Conservation (phyloP, 768 basidiomycete genomes). For the Phylloporus arenicola region DNA sequence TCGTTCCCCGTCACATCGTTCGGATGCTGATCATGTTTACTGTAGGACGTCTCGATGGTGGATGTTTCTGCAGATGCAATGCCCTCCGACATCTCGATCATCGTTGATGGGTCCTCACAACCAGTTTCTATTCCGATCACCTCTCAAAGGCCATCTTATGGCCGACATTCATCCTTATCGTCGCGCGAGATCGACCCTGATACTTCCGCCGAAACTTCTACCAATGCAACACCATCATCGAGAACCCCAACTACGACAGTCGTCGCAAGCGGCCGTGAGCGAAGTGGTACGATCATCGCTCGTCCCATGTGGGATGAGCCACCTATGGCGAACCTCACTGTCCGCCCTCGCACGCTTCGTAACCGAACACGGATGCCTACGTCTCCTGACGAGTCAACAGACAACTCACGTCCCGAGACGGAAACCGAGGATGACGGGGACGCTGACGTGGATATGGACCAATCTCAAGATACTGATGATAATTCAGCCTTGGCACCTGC, state of each 20-base stretch:
- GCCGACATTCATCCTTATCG: slow-evolving; percentile 17
- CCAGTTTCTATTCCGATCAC: slow-evolving; percentile 16
- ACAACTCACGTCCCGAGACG: slow-evolving; percentile 60
- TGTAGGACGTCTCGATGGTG: slow-evolving; percentile 33
- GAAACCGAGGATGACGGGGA: slow-evolving; percentile 77
- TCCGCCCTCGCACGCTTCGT: slow-evolving; percentile 29
- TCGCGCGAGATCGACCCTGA: slow-evolving; percentile 51
- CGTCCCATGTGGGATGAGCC: slow-evolving; percentile 55
- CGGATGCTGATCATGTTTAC: slow-evolving; percentile 8
- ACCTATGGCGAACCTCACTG: slow-evolving; percentile 15
- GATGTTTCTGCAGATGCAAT: slow-evolving; percentile 19
- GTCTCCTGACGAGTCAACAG: slow-evolving; percentile 41
- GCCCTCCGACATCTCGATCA: slow-evolving; percentile 20
- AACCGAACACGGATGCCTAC: slow-evolving; percentile 28
- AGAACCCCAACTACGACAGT: slow-evolving; percentile 60
- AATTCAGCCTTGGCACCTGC: slow-evolving; percentile 20
- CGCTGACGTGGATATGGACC: slow-evolving; percentile 48
- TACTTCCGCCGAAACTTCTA: slow-evolving; percentile 57
- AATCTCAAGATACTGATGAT: slow-evolving; percentile 29
- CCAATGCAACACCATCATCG: slow-evolving; percentile 54
- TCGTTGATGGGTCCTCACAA: slow-evolving; percentile 18
- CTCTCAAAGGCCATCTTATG: slow-evolving; percentile 16
- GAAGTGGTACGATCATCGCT: slow-evolving; percentile 71
- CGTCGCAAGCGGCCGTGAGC: slow-evolving; percentile 55
- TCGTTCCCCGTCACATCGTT: not conserved